These are phyloP conservation scores for Houttuynia cordata DNA, from an alignment of 164 flowering plant genomes.

Conservation along the genomic window DNA sequence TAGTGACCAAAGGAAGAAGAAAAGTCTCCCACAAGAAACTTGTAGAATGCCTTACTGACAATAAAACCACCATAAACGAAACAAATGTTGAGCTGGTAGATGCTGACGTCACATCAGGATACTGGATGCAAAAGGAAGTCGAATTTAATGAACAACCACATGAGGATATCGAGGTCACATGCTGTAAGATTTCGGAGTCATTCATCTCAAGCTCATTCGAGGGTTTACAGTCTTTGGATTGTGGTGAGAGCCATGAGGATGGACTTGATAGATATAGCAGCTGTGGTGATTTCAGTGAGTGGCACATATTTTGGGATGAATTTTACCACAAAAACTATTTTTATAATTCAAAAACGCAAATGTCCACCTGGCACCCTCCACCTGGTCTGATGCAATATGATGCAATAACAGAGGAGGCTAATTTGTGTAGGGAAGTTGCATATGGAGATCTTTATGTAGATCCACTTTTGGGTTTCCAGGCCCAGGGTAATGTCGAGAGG, in stretches of 20 bases:
- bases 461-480: slow-evolving; percentile 9
- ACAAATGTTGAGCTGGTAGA: slow-evolving; percentile 7
- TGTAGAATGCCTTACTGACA: not conserved
- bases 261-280: slow-evolving; percentile 7
- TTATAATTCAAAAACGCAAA: slow-evolving; percentile 49
- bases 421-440: slow-evolving; percentile 7
- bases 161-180: not conserved
- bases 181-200: not conserved
- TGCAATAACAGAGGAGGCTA: slow-evolving; percentile 8
- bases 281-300: slow-evolving; percentile 30
- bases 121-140: not conserved
- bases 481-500: slow-evolving; percentile 16
- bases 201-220: not conserved
- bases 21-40: slow-evolving; percentile 19
- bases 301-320: slow-evolving; percentile 65
- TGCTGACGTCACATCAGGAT: not conserved
- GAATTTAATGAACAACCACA: not conserved
- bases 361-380: slow-evolving; percentile 78
- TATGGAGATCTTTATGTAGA: slow-evolving; percentile 6
- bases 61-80: slow-evolving; percentile 10
- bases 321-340: slow-evolving; percentile 55
- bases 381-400: slow-evolving; percentile 42
- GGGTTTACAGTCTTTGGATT: slow-evolving; percentile 7
- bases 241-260: slow-evolving; percentile 7
- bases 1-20: slow-evolving; percentile 24